A percentile compares a stretch with the other conserved stretches of the same genome.
Evolutionary conservation across 1,139 yeast species (phyloP).

Genomic region (Lodderomyces beijingensis): DNA sequence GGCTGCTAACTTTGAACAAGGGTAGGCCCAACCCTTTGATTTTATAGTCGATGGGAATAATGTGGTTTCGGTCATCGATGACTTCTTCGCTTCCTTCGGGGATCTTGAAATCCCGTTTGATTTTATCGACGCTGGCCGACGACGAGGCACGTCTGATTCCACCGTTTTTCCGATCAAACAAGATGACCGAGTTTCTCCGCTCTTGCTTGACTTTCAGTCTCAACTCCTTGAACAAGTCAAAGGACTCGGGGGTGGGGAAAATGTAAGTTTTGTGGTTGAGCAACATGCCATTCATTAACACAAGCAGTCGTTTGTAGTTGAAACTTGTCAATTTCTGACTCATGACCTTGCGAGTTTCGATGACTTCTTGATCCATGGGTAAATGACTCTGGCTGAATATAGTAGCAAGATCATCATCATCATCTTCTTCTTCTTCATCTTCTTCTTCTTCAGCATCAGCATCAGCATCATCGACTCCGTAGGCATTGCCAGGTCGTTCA

Average conservation of each 20-base stretch:
- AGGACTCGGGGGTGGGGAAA: constrained; percentile 30
- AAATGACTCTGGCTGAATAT: constrained; percentile 16
- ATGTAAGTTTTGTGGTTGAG: constrained; percentile 23
- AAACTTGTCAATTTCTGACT: constrained; percentile 17
- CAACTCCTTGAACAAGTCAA: constrained; percentile 26
- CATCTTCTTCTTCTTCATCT: constrained; percentile 7
- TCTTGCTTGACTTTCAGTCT: constrained; percentile 21
- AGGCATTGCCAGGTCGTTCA: constrained; percentile 3
- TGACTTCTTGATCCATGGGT: constrained; percentile 5
- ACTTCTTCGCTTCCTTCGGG: constrained; percentile 5
- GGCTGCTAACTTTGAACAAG: constrained; percentile 30
- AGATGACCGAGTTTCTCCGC: constrained; percentile 19
- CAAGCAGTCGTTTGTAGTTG: constrained; percentile 25
- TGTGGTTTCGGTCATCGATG: constrained; percentile 30
- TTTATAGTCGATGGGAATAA: constrained; percentile 31
- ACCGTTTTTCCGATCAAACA: constrained; percentile 21
- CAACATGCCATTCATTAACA: constrained; percentile 33
- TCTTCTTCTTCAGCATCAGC: background rate
- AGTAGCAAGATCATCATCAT: constrained; percentile 22
- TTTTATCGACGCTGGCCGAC: constrained; percentile 3
- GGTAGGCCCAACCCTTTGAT: constrained; percentile 36
- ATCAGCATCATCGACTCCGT: constrained; percentile 14
- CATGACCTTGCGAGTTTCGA: constrained; percentile 13
- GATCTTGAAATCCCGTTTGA: constrained; percentile 9
- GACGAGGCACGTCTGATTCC: constrained; percentile 16